Conservation (phyloP, 768 basidiomycete species). For the Lentinula guzmanii region DNA sequence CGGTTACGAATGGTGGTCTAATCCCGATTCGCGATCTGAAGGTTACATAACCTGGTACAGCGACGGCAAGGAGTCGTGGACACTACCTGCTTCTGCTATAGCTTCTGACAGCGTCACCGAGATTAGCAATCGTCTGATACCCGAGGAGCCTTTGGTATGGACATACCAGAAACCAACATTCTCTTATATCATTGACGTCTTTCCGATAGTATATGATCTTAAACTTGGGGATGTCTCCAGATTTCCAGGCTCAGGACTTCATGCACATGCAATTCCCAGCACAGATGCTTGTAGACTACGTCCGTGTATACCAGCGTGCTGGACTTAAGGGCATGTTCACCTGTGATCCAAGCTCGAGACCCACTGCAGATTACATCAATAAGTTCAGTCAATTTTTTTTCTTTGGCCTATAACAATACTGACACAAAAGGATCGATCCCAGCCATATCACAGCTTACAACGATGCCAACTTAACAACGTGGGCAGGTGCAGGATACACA, state of each 20-base stretch:
- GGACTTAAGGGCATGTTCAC: constrained; percentile 65
- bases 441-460: constrained; percentile 53
- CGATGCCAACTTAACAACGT: constrained; percentile 83
- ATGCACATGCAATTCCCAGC: constrained; percentile 70
- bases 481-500: constrained; percentile 67
- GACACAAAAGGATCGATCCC: not conserved
- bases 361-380: constrained; percentile 77
- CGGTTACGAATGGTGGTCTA: constrained; percentile 77
- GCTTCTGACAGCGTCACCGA: constrained; percentile 54
- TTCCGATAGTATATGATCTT: constrained; percentile 65
- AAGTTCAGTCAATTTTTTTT: constrained; percentile 30
- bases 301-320: constrained; percentile 79
- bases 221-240: constrained; percentile 77
- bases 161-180: constrained; percentile 2
- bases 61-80: constrained; percentile 66
- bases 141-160: constrained; percentile 92
- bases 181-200: constrained; percentile 5
- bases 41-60: constrained; percentile 86
- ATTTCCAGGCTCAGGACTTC: constrained; percentile 72
- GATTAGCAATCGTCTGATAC: constrained; percentile 64
- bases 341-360: constrained; percentile 73
- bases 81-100: constrained; percentile 55
- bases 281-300: constrained; percentile 82
- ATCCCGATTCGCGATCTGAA: constrained; percentile 56
- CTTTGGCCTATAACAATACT: not conserved